These are phyloP conservation scores for Eucalyptus albens DNA, from an alignment of 345 rosid genomes.

Conservation along the genomic window DNA sequence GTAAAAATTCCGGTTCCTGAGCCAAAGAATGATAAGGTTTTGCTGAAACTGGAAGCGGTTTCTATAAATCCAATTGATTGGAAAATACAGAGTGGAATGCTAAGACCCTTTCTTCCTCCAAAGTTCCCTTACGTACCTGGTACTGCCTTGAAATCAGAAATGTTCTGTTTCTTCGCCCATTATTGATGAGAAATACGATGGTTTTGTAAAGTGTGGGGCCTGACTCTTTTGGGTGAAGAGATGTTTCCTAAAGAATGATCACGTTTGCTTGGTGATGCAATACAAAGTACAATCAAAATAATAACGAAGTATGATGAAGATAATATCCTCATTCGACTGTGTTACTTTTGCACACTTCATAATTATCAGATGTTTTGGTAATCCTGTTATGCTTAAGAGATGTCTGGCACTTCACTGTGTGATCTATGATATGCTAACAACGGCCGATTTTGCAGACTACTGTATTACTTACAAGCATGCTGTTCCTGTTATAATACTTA, in stretches of 20 bases:
- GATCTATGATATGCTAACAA: background rate
- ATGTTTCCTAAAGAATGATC: background rate
- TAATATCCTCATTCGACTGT: background rate
- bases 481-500: background rate
- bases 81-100: slow-evolving; percentile 1
- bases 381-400: background rate
- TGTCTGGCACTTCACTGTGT: background rate
- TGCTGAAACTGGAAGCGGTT: background rate
- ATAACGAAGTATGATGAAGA: background rate
- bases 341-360: background rate
- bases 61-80: background rate
- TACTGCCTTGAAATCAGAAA: background rate
- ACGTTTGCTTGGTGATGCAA: background rate
- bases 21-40: background rate
- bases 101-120: background rate
- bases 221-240: background rate
- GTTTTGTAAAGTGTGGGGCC: background rate
- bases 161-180: background rate
- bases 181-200: background rate
- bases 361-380: background rate
- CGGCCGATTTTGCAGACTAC: background rate
- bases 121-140: slow-evolving; percentile 10
- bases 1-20: background rate
- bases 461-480: background rate
- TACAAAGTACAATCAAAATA: background rate